phyloP scores from a whole-genome alignment of 2,329 filamentous ascomycete species.

The Epichloe festucae region DNA sequence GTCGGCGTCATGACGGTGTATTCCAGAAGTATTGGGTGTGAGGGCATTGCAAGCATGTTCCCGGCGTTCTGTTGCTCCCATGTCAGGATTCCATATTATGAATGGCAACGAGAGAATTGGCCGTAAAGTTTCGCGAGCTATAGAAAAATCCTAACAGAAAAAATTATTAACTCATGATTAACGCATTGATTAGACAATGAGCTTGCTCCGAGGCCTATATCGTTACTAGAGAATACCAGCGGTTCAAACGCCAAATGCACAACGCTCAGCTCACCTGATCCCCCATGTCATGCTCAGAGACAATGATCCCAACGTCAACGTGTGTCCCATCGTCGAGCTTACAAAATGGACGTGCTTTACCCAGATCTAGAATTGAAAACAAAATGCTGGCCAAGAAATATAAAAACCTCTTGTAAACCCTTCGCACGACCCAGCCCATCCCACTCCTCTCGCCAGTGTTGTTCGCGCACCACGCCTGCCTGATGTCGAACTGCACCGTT shows the following conservation, averaged over 20 bases:
- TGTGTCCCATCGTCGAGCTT: neutral
- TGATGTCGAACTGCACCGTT: neutral
- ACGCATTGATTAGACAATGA: neutral
- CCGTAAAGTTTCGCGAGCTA: conserved; percentile 1
- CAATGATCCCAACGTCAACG: neutral
- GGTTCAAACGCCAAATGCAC: neutral
- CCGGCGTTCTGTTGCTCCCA: conserved; percentile 18
- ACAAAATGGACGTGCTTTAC: neutral
- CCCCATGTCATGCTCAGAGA: neutral
- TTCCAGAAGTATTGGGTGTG: conserved; percentile 6
- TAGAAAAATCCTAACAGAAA: neutral
- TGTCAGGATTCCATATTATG: conserved; percentile 18
- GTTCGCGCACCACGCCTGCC: neutral
- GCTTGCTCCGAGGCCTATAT: neutral
- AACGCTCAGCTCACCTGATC: neutral
- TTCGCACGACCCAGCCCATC: neutral
- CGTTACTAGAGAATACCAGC: neutral
- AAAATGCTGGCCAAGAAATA: neutral
- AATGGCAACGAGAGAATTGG: conserved; percentile 13
- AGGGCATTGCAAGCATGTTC: conserved; percentile 14
- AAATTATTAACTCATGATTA: too few species aligned
- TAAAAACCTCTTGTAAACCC: neutral
- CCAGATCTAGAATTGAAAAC: neutral
- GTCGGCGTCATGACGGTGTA: neutral
- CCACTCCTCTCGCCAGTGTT: neutral